Conservation (phyloP, 2,329 filamentous ascomycete species). For the Furcasterigmium sp. region DNA sequence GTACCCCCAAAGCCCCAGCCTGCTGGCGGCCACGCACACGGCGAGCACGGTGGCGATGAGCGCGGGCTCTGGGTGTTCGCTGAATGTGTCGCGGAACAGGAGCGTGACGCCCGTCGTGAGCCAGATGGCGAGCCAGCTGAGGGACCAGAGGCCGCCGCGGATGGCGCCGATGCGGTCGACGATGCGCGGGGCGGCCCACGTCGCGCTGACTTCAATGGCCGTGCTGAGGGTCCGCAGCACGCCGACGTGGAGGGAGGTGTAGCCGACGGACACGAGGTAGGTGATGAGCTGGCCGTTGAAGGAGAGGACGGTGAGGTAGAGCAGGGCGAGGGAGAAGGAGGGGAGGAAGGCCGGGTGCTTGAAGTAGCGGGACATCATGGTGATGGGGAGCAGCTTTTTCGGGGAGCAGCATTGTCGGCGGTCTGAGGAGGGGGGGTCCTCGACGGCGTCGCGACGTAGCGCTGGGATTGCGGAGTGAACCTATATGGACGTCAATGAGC, state of each 20-base stretch:
- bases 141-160: constrained; percentile 58
- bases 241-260: constrained; percentile 38
- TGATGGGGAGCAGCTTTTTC: constrained; percentile 2
- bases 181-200: constrained; percentile 45
- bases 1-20: constrained; percentile 57
- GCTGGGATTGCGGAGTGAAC: constrained; percentile 19
- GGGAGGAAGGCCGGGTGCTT: constrained; percentile 46
- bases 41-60: constrained; percentile 43
- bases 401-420: background rate
- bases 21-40: constrained; percentile 46
- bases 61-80: constrained; percentile 13
- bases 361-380: constrained; percentile 33
- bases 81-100: constrained; percentile 7
- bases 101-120: constrained; percentile 29
- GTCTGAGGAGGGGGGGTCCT: no score
- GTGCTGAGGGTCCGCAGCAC: constrained; percentile 40
- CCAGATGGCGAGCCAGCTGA: constrained; percentile 55
- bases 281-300: constrained; percentile 53
- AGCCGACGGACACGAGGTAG: constrained; percentile 44
- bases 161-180: constrained; percentile 44
- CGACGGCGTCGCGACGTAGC: constrained; percentile 8
- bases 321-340: constrained; percentile 45
- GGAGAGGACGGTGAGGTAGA: constrained; percentile 50
- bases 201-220: constrained; percentile 47
- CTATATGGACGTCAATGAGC: background rate